A percentile compares a stretch with the other conserved stretches of the same genome.
These are phyloP conservation scores for Rhododendron molle DNA, from an alignment of 148 eudicot species.

Conservation along the genomic window DNA sequence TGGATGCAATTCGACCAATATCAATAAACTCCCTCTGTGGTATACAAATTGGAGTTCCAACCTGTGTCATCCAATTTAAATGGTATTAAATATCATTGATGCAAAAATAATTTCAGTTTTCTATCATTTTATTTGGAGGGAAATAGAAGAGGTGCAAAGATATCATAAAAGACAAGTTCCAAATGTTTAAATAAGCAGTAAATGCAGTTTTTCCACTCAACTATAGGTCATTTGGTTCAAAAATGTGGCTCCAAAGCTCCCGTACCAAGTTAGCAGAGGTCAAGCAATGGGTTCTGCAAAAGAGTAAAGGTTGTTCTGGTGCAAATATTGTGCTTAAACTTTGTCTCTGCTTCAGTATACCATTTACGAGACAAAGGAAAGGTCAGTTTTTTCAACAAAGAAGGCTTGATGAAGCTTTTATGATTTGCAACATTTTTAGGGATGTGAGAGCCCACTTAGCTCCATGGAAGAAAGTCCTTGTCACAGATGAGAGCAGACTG, in stretches of 20 bases:
- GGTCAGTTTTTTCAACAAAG: not conserved
- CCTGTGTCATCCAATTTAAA: constrained; percentile 32
- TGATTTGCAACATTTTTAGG: not conserved
- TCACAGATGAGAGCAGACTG: not conserved
- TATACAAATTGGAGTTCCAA: constrained; percentile 88
- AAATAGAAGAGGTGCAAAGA: not conserved
- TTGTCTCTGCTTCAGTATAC: not conserved
- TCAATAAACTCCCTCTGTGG: constrained; percentile 65
- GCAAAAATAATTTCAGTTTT: not conserved
- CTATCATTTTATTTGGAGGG: not conserved
- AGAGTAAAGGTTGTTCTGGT: not conserved
- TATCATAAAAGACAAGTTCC: not conserved
- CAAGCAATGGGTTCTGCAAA: not conserved
- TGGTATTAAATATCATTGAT: not conserved
- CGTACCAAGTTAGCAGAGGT: not conserved
- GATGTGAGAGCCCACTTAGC: not conserved
- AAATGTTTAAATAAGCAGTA: not conserved
- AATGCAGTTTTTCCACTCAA: not conserved
- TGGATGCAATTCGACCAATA: constrained; percentile 76
- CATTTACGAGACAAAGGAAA: not conserved
- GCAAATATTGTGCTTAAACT: not conserved
- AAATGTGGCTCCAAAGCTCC: not conserved
- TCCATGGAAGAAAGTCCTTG: not conserved
- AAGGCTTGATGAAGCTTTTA: not conserved
- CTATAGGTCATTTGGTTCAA: not conserved